These are phyloP conservation scores for Wickerhamomyces pijperi DNA, from an alignment of 805 yeast species.

Conservation along the genomic window DNA sequence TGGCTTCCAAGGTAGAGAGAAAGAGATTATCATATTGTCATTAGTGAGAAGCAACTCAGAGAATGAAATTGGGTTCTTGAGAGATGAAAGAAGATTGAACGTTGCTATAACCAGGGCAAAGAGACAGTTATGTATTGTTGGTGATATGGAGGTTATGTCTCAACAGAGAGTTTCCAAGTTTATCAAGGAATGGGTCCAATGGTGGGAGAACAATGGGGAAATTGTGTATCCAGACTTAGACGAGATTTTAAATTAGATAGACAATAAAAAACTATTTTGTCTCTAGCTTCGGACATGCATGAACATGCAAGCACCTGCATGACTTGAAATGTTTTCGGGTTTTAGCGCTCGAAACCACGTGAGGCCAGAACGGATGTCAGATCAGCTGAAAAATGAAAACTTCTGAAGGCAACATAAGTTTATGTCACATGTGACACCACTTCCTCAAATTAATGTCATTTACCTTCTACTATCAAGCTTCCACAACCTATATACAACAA, in stretches of 20 bases:
- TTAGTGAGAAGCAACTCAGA: constrained; percentile 72
- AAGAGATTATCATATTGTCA: constrained; percentile 71
- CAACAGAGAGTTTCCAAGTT: constrained; percentile 28
- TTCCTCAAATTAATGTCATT: too few species aligned
- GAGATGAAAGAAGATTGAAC: constrained; percentile 70
- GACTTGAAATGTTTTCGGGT: too few species aligned
- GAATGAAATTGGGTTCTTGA: constrained; percentile 69
- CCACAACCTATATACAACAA: too few species aligned
- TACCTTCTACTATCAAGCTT: too few species aligned
- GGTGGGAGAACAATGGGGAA: constrained; percentile 64
- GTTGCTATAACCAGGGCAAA: constrained; percentile 91
- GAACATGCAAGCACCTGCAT: too few species aligned
- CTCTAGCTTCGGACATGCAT: background rate
- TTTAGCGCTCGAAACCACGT: too few species aligned
- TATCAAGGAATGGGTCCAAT: constrained; percentile 53
- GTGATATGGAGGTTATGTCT: constrained; percentile 65
- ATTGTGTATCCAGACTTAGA: constrained; percentile 38
- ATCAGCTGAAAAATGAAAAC: too few species aligned
- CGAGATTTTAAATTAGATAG: constrained; percentile 18
- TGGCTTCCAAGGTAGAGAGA: constrained; percentile 95
- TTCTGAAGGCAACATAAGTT: too few species aligned
- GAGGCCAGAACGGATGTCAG: too few species aligned
- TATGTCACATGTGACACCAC: too few species aligned
- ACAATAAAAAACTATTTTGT: too few species aligned
- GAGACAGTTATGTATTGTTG: constrained; percentile 75